Conservation (phyloP, 1,284 basidiomycete genomes). For the Chalciporus sp. region DNA sequence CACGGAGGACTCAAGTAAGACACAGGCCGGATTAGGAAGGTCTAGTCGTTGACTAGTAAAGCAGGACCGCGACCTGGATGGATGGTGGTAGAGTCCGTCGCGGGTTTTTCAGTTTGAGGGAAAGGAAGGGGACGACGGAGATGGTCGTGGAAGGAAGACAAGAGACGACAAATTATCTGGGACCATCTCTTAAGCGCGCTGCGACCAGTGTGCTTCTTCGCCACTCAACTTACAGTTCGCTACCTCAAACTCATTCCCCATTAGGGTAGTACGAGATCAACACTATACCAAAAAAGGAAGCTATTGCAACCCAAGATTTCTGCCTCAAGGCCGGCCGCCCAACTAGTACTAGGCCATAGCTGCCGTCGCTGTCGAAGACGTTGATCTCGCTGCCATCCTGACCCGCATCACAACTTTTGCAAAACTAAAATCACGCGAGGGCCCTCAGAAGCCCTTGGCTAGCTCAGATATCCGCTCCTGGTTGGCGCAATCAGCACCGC, state of each 20-base stretch:
- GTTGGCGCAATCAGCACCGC: constrained; percentile 37
- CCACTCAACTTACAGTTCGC: constrained; percentile 5
- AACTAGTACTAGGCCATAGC: background rate
- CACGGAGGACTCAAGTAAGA: background rate
- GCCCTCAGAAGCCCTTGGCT: constrained; percentile 32
- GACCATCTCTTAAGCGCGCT: constrained; percentile 10
- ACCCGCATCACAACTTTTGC: constrained; percentile 12
- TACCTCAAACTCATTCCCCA: constrained; percentile 6
- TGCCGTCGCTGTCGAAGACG: background rate
- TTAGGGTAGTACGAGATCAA: constrained; percentile 4
- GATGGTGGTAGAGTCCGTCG: background rate
- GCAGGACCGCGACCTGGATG: background rate
- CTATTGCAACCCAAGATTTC: constrained; percentile 7
- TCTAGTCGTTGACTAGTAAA: constrained; percentile 4
- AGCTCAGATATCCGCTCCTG: constrained; percentile 46
- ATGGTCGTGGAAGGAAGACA: constrained; percentile 11
- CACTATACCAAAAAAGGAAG: background rate
- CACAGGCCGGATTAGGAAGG: constrained; percentile 12
- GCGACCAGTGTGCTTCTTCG: constrained; percentile 1
- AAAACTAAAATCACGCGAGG: constrained; percentile 17
- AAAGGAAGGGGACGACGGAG: background rate
- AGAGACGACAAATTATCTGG: background rate
- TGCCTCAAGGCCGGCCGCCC: background rate
- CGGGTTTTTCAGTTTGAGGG: background rate
- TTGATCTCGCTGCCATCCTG: constrained; percentile 10